Evolutionary conservation across 2,329 filamentous ascomycete species (phyloP), one percentile per base, ranked within the genome.

Genomic region (Didymella keratinophila): DNA sequence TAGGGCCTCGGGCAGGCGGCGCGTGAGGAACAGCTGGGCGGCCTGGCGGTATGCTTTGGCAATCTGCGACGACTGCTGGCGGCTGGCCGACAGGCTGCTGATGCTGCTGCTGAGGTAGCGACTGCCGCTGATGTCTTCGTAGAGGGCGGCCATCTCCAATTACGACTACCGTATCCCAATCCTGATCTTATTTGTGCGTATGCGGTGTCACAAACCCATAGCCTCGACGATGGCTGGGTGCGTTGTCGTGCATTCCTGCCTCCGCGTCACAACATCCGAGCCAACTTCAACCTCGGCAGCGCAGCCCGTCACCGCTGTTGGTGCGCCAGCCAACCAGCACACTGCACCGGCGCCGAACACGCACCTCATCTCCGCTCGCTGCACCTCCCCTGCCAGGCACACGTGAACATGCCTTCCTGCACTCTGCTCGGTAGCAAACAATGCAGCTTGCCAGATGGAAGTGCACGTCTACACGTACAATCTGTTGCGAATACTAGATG

Each of bases 11-110:
- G 92, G 91, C 52, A 98, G 83, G 46, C 94, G 91, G 77, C 95
- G 93, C 77, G 95, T 99, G 60, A 99, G 84, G 79, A 96, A 99
- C 23, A 98, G 86, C 64, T 95, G 93, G 7, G 93, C 96, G 30
- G 95, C 91, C 80, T 97, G 93, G 66, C 94, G 92, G 80, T 98
- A 98, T 28, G 90, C 90, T 78, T 95, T 95, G 67, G 94, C 95
- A 71, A 97, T 90, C 71, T 91, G 87, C 47, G 87, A 89, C 43
- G 88, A 83, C 36, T 84, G 83, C 52, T 87, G 86, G 52, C 88
- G 87, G 48, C 89, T 85, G 49, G 86, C 87, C 27, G 87, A 85
- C 47, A 92, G 81, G 56, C 88, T 90, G 52, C 89, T 87, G 68
- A 91, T 86, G 61, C 91, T 91, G 56, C 86, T 86, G 41, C 88